Base-by-base conservation (phyloP, 2,329 filamentous ascomycete species). In the Xylaria sp. region DNA sequence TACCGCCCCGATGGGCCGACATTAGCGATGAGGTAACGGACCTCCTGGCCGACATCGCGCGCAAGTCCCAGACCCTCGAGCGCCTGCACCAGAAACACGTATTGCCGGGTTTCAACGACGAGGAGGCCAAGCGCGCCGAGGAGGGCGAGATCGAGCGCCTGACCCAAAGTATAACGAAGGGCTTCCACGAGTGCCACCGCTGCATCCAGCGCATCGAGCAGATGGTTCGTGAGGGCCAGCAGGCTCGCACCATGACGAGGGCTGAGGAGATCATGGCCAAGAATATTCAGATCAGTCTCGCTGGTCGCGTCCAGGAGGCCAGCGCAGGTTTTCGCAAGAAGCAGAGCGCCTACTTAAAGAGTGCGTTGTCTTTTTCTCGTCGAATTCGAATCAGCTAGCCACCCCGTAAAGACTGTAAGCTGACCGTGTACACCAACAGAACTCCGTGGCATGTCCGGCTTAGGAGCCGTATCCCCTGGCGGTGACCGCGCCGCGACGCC, bases 1-100 rank as follows among this genome's bases (percentile, higher is more conserved):
- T 99, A 21, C 96, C 96, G 27, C 96, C 96, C 62, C 91, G 96
- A 69, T 99, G 96, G 96, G 92, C 95, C 67, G 96, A 99, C 78
- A 87, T 97, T 68, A 94, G 94, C 76, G 96, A 98, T 79, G 94
- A 98, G 79, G 93, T 99, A 69, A 91, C 92, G 35, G 93, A 98
- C 68, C 83, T 93, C 50, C 87, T 99, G 10, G 87, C 88, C 69
- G 89, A 92, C 66, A 93, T 98, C 73, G 91, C 93, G 61, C 90
- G 89, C 69, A 93, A 97, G 82, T 92, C 93, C 73, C 90, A 93
- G 75, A 90, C 90, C 75, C 87, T 99, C 37, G 96, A 98, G 78
- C 93, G 94, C 78, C 85, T 99, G 70, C 96, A 99, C 80, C 94
- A 97, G 82, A 98, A 98, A 80, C 96, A 99, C 81, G 92, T 99